phyloP scores from a whole-genome alignment of 768 basidiomycete species.

The Lyophyllum semitale region DNA sequence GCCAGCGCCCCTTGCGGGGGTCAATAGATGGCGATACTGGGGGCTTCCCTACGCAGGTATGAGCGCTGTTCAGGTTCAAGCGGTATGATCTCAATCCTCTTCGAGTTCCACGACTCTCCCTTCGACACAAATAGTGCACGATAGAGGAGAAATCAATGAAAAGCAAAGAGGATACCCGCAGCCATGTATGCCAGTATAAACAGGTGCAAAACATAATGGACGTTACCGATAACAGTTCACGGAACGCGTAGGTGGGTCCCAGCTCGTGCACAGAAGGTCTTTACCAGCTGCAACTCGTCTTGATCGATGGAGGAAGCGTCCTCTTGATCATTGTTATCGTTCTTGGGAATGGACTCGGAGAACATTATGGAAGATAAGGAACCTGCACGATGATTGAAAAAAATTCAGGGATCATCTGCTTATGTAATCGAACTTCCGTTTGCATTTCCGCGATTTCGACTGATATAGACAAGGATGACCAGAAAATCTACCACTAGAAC shows the following conservation, averaged over 20 bases:
- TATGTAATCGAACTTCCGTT: conserved; percentile 9
- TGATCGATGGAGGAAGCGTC: conserved; percentile 31
- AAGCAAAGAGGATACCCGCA: conserved; percentile 82
- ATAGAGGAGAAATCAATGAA: conserved; percentile 19
- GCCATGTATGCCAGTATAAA: conserved; percentile 71
- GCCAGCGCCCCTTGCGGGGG: conserved; percentile 39
- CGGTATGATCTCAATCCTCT: conserved; percentile 95
- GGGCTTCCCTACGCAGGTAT: conserved; percentile 99
- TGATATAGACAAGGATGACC: not conserved
- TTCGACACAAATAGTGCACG: conserved; percentile 24
- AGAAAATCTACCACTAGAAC: not conserved
- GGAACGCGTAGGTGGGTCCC: conserved; percentile 27
- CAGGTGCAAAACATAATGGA: conserved; percentile 51
- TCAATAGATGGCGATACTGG: conserved; percentile 55
- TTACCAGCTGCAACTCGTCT: conserved; percentile 52
- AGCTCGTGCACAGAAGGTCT: conserved; percentile 28
- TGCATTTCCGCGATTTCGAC: not conserved
- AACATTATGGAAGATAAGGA: conserved; percentile 20
- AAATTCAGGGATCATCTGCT: not conserved
- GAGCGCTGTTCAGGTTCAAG: conserved; percentile 96
- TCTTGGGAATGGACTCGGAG: conserved; percentile 24
- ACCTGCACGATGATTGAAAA: not conserved
- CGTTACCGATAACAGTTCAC: conserved; percentile 66
- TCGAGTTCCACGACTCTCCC: conserved; percentile 31
- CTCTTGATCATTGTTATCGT: conserved; percentile 24